phyloP scores from a whole-genome alignment of 768 basidiomycete genomes.

The Coprinopsis strossmayeri region DNA sequence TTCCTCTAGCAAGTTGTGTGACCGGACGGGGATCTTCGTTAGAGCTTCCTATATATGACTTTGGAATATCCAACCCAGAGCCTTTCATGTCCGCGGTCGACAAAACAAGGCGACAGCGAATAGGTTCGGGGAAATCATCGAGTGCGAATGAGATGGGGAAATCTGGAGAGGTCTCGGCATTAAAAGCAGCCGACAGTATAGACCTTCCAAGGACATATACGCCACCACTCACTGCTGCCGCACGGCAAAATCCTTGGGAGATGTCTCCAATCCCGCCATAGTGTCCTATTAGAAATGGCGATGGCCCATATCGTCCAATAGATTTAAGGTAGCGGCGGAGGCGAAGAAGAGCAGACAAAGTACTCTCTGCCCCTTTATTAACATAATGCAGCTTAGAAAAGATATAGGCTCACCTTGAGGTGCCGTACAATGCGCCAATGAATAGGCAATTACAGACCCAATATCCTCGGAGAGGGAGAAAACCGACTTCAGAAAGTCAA shows the following conservation, averaged over 20 bases:
- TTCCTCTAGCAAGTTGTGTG: slow-evolving; percentile 23
- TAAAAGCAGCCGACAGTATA: slow-evolving; percentile 24
- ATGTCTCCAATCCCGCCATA: slow-evolving; percentile 93
- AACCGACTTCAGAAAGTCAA: slow-evolving; percentile 51
- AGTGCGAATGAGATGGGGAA: slow-evolving; percentile 29
- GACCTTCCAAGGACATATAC: slow-evolving; percentile 66
- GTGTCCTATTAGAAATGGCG: slow-evolving; percentile 88
- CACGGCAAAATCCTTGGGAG: slow-evolving; percentile 84
- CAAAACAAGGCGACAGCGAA: slow-evolving; percentile 51
- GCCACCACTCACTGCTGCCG: slow-evolving; percentile 73
- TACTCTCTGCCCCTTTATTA: slow-evolving; percentile 44
- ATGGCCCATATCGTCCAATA: slow-evolving; percentile 72
- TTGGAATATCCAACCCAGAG: slow-evolving; percentile 22
- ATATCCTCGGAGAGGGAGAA: slow-evolving; percentile 60
- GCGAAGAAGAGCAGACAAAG: slow-evolving; percentile 59
- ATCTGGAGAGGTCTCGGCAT: neutral
- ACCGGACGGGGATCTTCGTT: slow-evolving; percentile 10
- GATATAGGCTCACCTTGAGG: slow-evolving; percentile 41
- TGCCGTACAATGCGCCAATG: slow-evolving; percentile 65
- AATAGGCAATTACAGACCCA: slow-evolving; percentile 61
- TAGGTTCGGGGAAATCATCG: slow-evolving; percentile 52
- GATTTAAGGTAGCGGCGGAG: slow-evolving; percentile 71
- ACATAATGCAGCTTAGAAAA: slow-evolving; percentile 1
- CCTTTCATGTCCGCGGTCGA: slow-evolving; percentile 31
- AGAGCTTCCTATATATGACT: slow-evolving; percentile 9